phyloP scores from a whole-genome alignment of 1,284 basidiomycete species.

The Ustilago trichophora region DNA sequence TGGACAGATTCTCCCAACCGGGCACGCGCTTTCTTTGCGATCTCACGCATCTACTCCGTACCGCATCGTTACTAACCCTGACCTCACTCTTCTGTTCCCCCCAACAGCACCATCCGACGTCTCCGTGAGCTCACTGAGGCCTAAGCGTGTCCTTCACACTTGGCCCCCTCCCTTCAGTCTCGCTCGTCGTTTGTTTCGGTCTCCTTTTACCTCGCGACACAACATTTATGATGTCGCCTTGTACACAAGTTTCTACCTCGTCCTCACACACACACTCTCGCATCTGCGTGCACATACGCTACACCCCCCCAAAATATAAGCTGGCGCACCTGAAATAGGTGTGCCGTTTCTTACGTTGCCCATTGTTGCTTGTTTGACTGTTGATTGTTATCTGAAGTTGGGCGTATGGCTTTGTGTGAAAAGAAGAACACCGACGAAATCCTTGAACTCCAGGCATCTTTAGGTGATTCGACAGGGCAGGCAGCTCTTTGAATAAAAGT shows the following conservation, averaged over 20 bases:
- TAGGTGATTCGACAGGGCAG: no score
- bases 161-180: slow-evolving; percentile 6
- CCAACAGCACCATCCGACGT: slow-evolving; percentile 66
- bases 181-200: slow-evolving; percentile 12
- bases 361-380: not conserved
- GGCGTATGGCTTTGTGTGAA: no score
- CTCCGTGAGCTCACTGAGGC: slow-evolving; percentile 67
- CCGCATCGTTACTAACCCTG: slow-evolving; percentile 8
- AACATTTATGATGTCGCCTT: slow-evolving; percentile 18
- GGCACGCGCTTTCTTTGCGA: no score
- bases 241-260: slow-evolving; percentile 32
- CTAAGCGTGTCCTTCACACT: slow-evolving; percentile 34
- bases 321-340: slow-evolving; percentile 1
- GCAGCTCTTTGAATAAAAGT: no score
- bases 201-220: slow-evolving; percentile 10
- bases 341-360: slow-evolving; percentile 17
- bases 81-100: not conserved
- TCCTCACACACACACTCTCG: slow-evolving; percentile 16
- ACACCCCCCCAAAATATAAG: slow-evolving; percentile 13
- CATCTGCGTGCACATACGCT: slow-evolving; percentile 17
- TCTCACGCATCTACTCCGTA: no score
- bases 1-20: no score
- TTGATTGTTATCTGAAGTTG: not conserved
- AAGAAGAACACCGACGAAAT: no score
- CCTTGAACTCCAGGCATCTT: no score